Conservation (phyloP, 352 stramenopile genomes). For the Pythium insidiosum region DNA sequence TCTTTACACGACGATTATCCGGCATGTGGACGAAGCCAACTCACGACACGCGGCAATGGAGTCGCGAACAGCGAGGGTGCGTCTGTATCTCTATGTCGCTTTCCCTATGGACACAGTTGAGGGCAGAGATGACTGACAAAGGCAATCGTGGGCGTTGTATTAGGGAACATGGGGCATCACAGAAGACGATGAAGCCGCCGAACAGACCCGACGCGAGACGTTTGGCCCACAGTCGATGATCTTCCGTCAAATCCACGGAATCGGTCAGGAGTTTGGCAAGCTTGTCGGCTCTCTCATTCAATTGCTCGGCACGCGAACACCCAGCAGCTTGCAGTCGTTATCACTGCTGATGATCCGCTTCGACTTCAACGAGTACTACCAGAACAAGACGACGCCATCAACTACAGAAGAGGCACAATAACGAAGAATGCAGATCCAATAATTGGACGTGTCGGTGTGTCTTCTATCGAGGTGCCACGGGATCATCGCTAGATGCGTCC, state of each 20-base stretch:
- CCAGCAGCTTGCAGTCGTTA: slow-evolving; percentile 58
- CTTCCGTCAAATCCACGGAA: slow-evolving; percentile 53
- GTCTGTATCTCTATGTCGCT: no score
- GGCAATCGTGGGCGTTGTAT: no score
- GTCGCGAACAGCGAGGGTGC: slow-evolving; percentile 37
- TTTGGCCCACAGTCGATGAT: slow-evolving; percentile 44
- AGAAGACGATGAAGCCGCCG: slow-evolving; percentile 37
- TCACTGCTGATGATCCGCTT: slow-evolving; percentile 85
- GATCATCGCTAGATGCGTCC: slow-evolving; percentile 13
- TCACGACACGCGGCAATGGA: slow-evolving; percentile 37
- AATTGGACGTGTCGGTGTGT: no score
- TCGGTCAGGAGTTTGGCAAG: slow-evolving; percentile 47
- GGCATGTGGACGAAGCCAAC: slow-evolving; percentile 60
- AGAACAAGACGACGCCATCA: slow-evolving; percentile 33
- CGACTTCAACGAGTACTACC: slow-evolving; percentile 90
- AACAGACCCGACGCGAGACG: slow-evolving; percentile 22
- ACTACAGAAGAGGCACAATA: slow-evolving; percentile 30
- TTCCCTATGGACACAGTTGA: no score
- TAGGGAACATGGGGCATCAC: slow-evolving; percentile 56
- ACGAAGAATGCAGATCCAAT: no score
- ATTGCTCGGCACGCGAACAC: slow-evolving; percentile 30
- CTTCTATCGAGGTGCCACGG: no score
- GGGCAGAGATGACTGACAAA: no score
- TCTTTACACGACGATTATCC: slow-evolving; percentile 68
- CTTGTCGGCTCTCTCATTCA: slow-evolving; percentile 68